These are phyloP conservation scores for Neodidymelliopsis sp. DNA, from an alignment of 2,329 filamentous ascomycete genomes.

Conservation along the genomic window DNA sequence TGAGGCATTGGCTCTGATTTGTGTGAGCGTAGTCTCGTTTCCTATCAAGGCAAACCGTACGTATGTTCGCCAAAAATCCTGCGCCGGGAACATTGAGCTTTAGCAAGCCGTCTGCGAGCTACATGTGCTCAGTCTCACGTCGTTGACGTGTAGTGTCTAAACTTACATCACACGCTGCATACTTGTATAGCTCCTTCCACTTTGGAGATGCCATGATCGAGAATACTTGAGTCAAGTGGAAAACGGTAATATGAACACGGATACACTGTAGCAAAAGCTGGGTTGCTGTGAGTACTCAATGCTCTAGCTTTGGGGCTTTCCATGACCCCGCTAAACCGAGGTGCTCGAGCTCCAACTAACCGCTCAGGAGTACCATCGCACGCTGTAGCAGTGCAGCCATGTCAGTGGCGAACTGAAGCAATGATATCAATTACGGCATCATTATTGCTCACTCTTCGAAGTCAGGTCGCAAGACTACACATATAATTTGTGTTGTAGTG, in stretches of 20 bases:
- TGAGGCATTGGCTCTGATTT: conserved; percentile 37
- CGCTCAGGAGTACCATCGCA: not conserved
- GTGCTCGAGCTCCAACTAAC: conserved; percentile 4
- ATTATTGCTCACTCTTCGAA: too few species aligned
- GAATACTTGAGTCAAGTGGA: conserved; percentile 3
- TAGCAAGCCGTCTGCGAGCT: conserved; percentile 71
- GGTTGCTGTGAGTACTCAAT: not conserved
- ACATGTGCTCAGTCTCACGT: conserved; percentile 20
- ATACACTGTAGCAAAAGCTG: not conserved
- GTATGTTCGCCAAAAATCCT: conserved; percentile 71
- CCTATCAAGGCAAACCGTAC: conserved; percentile 51
- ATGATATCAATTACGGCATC: too few species aligned
- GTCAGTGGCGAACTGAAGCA: too few species aligned
- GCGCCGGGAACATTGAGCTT: conserved; percentile 72
- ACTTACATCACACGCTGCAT: conserved; percentile 47
- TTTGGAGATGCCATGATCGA: conserved; percentile 34
- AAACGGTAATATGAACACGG: too few species aligned
- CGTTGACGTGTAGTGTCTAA: not conserved
- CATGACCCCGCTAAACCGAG: conserved; percentile 31
- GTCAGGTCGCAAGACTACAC: too few species aligned
- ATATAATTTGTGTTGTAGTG: too few species aligned
- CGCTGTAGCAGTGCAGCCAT: too few species aligned
- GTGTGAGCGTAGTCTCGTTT: not conserved
- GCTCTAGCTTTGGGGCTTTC: conserved; percentile 6
- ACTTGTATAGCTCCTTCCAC: conserved; percentile 43